Base-by-base conservation (phyloP, 176 grass and related monocot species). In the Themeda triandra region DNA sequence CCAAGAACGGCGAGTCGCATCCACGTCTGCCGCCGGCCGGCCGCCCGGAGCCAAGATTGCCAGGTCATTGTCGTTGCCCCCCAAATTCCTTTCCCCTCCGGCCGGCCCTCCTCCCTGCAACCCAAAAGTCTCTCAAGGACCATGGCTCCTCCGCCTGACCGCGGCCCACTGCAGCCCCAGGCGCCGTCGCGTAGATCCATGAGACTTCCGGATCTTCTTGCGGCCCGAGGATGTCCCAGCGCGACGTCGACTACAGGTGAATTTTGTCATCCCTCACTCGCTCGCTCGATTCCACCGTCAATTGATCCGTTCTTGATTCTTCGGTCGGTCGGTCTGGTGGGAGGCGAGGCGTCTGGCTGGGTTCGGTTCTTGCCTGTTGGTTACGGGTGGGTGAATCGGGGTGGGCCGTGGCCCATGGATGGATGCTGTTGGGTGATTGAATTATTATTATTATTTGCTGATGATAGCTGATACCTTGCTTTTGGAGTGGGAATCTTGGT, bases 161-260 rank as follows among this genome's bases (percentile, higher is more conserved):
- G 35, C 5, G 23, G 7, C 21, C 51, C 51, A 51, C 48, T 66
- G 17, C 19, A 35, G 3, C 41, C 68, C 66, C 58, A 36, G 51
- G 8, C 36, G n/a, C 33, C 67, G 51, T 53, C 36, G 24, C 51
- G 39, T 73, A 71, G 58, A 77, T 84, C 87, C 76, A 92, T 93
- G 88, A 90, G 81, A 85, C 59, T 68, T 53, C 35, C 75, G 75
- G 63, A 83, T 80, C 86, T 30, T 72, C 73, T 40, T 66, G 63
- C 79, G 72, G 69, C 75, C 72, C 80, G 35, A 93, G 82, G 88
- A 93, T 93, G 92, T 93, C 88, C 92, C 92, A 81, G 79, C 37
- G 83, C 64, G 88, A 91, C 86, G 88, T 91, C 31, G 69, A 83
- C 24, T 93, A 93, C 88, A 93, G 92, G 92, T 93, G 71, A 86